A percentile compares a stretch with the other conserved stretches of the same genome.
phyloP scores from a whole-genome alignment of 2,329 filamentous ascomycete genomes.

The Epichloe festucae region DNA sequence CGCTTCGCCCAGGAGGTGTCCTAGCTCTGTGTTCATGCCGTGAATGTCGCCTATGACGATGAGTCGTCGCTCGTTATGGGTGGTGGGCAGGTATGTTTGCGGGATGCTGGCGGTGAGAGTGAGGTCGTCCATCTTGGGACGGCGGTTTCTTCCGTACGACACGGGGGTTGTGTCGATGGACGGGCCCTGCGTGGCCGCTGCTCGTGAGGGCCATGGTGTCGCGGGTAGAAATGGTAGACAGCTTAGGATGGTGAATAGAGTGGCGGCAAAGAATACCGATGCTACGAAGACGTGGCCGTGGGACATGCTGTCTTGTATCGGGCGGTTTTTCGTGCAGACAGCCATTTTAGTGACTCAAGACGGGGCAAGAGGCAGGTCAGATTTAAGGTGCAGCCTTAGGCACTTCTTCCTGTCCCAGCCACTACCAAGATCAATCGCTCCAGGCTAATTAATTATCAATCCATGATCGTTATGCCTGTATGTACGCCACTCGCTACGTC shows the following conservation, averaged over 20 bases:
- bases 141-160: neutral
- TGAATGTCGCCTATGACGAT: conserved; percentile 87
- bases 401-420: no score
- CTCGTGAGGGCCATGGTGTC: neutral
- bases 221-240: neutral
- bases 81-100: conserved; percentile 17
- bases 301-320: neutral
- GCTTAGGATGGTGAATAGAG: neutral
- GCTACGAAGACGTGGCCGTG: neutral
- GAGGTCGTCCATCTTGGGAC: conserved; percentile 12
- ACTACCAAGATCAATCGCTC: no score
- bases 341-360: no score
- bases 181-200: neutral
- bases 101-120: conserved; percentile 20
- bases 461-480: no score
- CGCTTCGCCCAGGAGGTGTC: conserved; percentile 52
- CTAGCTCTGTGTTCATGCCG: conserved; percentile 61
- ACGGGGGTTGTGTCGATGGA: neutral
- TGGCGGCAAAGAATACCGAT: neutral
- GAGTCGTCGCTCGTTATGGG: conserved; percentile 41
- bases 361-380: no score
- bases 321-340: no score
- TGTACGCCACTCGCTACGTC: no score
- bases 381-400: no score
- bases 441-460: no score